Percentiles rank a stretch among this genome's conserved stretches.
These are phyloP conservation scores for Talaromyces stipitatus DNA, from an alignment of 495 filamentous ascomycete genomes.

Conservation along the genomic window DNA sequence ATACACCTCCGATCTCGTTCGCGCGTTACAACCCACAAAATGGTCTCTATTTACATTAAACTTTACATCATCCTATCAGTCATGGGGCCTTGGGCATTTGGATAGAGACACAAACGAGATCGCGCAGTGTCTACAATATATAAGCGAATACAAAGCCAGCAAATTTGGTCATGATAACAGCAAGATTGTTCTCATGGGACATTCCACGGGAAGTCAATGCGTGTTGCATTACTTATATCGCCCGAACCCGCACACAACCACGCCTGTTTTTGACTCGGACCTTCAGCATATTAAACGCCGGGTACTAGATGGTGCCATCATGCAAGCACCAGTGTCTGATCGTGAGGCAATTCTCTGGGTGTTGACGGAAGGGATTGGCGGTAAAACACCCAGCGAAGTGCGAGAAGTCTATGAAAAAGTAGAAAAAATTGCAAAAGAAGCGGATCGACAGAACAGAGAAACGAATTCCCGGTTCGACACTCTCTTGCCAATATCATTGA, in stretches of 20 bases:
- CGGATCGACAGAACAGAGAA: slow-evolving; percentile 12
- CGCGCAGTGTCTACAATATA: slow-evolving; percentile 59
- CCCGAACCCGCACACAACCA: slow-evolving; percentile 23
- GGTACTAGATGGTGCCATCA: slow-evolving; percentile 65
- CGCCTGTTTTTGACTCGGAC: slow-evolving; percentile 23
- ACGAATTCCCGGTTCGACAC: slow-evolving; percentile 18
- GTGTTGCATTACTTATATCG: slow-evolving; percentile 61
- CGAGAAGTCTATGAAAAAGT: slow-evolving; percentile 22
- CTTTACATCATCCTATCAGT: slow-evolving; percentile 56
- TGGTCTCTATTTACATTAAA: slow-evolving; percentile 59
- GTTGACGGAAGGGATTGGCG: slow-evolving; percentile 22
- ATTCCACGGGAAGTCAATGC: slow-evolving; percentile 81
- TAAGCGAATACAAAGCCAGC: slow-evolving; percentile 38
- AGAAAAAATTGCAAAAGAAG: slow-evolving; percentile 18
- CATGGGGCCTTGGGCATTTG: slow-evolving; percentile 65
- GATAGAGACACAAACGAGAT: slow-evolving; percentile 69
- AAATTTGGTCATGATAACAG: slow-evolving; percentile 24
- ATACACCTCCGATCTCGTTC: slow-evolving; percentile 48
- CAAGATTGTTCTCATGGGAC: slow-evolving; percentile 75
- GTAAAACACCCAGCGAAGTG: slow-evolving; percentile 19
- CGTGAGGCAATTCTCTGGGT: slow-evolving; percentile 55
- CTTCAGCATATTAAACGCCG: slow-evolving; percentile 22
- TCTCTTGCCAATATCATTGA: slow-evolving; percentile 27
- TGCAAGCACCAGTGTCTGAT: slow-evolving; percentile 77
- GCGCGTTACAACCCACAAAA: slow-evolving; percentile 44